Evolutionary conservation across 441 rosid genomes (phyloP), one percentile per base, ranked within the genome.

Genomic region (Euphorbia neoarborescens): DNA sequence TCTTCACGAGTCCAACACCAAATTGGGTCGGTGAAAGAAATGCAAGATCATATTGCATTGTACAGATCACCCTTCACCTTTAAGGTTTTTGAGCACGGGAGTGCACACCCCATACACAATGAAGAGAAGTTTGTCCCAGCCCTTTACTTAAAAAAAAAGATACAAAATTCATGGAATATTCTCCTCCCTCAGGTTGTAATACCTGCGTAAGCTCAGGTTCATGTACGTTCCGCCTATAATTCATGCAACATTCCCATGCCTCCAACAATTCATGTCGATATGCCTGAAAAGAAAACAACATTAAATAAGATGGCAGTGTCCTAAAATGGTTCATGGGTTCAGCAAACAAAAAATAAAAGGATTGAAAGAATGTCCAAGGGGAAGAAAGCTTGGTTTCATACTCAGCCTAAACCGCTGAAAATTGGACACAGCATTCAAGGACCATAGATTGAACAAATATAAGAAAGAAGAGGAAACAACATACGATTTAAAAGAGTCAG

Each of bases 161-260:
- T 22, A 54, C 40, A 28, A 57, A 38, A 50, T 9, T 7, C 65
- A 62, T 9, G 14, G 15, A 56, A 6, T 20, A 68, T 42, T 40
- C 34, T 4, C 4, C 1, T 40, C 20, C 37, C 30, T 46, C 62
- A 30, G 0, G 13, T 28, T 40, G 12, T 50, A 3, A 11, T 79
- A 93, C 99, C 99, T 93, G 96, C 63, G 96, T 91, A 78, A 93
- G 99, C 83, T 93, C 99, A 62, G 97, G 94, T 82, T 96, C 99
- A 83, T 89, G 91, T 62, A 91, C 90, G 38, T 96, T 96, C 84
- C 84, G 88, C 79, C 84, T 91, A 78, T 93, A 96, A 66, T 90
- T 90, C 89, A 77, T 81, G 83, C 99, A 96, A 69, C 97, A 90
- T 27, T 93, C 97, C 81, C 89, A 83, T 62, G 98, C 99, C 81